phyloP scores from a whole-genome alignment of 2,329 filamentous ascomycete species.

The Dactylellina sp. region DNA sequence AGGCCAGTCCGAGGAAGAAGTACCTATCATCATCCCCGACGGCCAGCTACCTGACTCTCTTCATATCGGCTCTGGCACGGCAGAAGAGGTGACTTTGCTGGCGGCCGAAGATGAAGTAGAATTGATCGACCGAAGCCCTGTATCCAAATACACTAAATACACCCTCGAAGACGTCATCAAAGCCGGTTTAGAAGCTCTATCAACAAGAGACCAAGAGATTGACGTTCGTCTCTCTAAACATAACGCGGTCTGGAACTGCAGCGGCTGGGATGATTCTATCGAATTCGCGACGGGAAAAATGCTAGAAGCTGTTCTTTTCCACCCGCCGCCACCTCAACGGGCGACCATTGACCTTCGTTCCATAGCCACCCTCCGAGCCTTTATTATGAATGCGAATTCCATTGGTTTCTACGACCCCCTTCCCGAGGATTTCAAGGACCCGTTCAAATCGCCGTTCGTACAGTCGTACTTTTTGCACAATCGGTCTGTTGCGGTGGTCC shows the following conservation, averaged over 20 bases:
- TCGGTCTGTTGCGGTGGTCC: slow-evolving; percentile 27
- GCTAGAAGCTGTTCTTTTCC: slow-evolving; percentile 21
- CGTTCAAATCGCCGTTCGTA: slow-evolving; percentile 50
- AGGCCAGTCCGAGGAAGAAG: not conserved
- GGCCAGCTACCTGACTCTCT: not conserved
- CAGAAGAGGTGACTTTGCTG: not conserved
- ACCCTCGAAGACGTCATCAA: slow-evolving; percentile 34
- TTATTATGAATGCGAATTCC: slow-evolving; percentile 26
- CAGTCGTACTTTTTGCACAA: slow-evolving; percentile 45
- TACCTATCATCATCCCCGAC: not conserved
- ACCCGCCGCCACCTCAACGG: slow-evolving; percentile 13
- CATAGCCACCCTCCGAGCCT: slow-evolving; percentile 30
- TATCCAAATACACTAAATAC: not conserved
- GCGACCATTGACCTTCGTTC: slow-evolving; percentile 11
- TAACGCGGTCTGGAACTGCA: not conserved
- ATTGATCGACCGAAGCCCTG: not conserved
- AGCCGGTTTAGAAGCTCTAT: slow-evolving; percentile 36
- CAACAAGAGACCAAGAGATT: slow-evolving; percentile 16
- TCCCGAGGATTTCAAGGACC: slow-evolving; percentile 47
- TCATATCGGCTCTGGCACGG: not conserved
- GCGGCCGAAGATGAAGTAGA: not conserved
- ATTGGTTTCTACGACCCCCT: slow-evolving; percentile 39
- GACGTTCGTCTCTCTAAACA: slow-evolving; percentile 27
- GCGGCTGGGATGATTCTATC: slow-evolving; percentile 1
- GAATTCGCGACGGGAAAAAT: slow-evolving; percentile 15